Evolutionary conservation across 208 protist genomes (phyloP).

Genomic region (Leishmania lainsoni): DNA sequence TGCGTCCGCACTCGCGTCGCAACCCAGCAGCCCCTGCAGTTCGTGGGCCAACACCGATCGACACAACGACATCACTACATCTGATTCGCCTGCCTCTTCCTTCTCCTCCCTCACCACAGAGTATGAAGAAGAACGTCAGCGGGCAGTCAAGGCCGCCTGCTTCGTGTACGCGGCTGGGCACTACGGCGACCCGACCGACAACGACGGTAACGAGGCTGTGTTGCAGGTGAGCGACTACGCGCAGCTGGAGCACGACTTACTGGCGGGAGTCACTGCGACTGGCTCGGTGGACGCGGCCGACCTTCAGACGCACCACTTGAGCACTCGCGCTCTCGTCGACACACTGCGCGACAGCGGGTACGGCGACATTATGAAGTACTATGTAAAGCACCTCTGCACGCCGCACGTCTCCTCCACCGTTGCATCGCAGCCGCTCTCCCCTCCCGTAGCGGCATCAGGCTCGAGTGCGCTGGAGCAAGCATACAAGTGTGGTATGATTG

Average conservation of each 20-base stretch:
- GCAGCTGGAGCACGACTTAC: constrained; percentile 68
- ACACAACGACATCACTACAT: neutral
- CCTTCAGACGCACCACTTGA: constrained; percentile 61
- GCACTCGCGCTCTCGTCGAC: constrained; percentile 70
- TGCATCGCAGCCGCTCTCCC: neutral
- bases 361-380: constrained; percentile 28
- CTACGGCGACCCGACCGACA: constrained; percentile 73
- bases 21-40: neutral
- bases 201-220: constrained; percentile 61
- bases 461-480: constrained; percentile 14
- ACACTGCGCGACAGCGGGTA: constrained; percentile 76
- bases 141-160: constrained; percentile 41
- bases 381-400: constrained; percentile 38
- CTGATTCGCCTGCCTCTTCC: neutral
- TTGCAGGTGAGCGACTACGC: constrained; percentile 74
- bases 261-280: constrained; percentile 52
- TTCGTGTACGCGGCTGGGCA: constrained; percentile 47
- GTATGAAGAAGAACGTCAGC: constrained; percentile 44
- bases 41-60: constrained; percentile 2
- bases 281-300: constrained; percentile 58
- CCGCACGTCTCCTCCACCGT: neutral
- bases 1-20: neutral
- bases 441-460: neutral
- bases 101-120: constrained; percentile 3
- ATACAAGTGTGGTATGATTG: constrained; percentile 34